Percentiles rank a stretch among this genome's conserved stretches.
These are phyloP conservation scores for Cadophora sp. DNA, from an alignment of 2,329 filamentous ascomycete genomes.

Conservation along the genomic window DNA sequence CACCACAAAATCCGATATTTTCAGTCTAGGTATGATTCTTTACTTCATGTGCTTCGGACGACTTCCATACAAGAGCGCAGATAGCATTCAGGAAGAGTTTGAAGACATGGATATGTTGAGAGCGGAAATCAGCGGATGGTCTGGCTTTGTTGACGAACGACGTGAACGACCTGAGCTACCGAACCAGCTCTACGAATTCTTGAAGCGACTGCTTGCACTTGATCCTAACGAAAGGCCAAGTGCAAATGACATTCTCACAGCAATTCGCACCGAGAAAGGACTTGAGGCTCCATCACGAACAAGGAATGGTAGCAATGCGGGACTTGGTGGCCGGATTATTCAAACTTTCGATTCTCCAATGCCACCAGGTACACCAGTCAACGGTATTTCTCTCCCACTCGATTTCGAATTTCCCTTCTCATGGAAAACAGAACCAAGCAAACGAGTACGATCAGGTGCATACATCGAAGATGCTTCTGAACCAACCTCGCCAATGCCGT, in stretches of 20 bases:
- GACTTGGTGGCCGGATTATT: conserved; percentile 41
- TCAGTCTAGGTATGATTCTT: conserved; percentile 96
- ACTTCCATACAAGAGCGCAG: conserved; percentile 84
- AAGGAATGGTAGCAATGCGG: conserved; percentile 38
- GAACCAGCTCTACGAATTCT: conserved; percentile 81
- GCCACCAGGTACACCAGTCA: conserved; percentile 40
- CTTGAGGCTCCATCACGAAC: conserved; percentile 41
- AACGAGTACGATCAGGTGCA: conserved; percentile 39
- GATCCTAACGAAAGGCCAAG: conserved; percentile 79
- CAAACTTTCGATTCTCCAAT: conserved; percentile 45
- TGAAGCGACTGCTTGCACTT: conserved; percentile 81
- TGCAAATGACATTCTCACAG: conserved; percentile 79
- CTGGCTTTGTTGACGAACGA: conserved; percentile 81
- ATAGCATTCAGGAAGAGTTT: conserved; percentile 86
- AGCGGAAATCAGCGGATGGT: conserved; percentile 85
- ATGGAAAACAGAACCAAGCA: conserved; percentile 36
- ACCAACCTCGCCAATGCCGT: conserved; percentile 30
- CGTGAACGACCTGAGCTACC: conserved; percentile 82
- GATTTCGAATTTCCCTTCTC: conserved; percentile 19
- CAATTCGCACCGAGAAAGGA: conserved; percentile 43
- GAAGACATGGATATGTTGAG: conserved; percentile 88
- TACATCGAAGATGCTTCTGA: conserved; percentile 43
- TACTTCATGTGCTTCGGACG: conserved; percentile 97
- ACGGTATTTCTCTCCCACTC: conserved; percentile 32
- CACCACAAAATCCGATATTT: conserved; percentile 97